Evolutionary conservation across 345 rosid genomes (phyloP), one percentile per base, ranked within the genome.

Genomic region (Linum lewisii): DNA sequence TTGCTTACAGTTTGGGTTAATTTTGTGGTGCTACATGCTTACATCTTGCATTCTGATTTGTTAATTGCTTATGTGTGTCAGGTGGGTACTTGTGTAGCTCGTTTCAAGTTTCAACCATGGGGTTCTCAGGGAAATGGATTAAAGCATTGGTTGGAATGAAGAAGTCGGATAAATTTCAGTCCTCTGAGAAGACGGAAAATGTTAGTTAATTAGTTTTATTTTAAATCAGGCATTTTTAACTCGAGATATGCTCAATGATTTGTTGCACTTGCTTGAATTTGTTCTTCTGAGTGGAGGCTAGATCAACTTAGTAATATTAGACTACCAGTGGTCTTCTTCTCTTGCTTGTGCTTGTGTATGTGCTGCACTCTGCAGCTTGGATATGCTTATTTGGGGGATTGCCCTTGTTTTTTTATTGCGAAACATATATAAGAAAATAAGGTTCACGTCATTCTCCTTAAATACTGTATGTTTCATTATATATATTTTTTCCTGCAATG

Each of bases 71-170:
- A 67, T 61, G 22, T 62, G 61, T 54, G 55, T 66, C 71, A 79
- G 84, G 68, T 63, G 8, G 29, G 61, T 49, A 1, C 53, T 60
- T 66, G 26, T 65, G 69, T 68, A 61, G 66, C 25, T 64, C 62
- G 23, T 42, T 5, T 54, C 26, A 37, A 45, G 23, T 42, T 5
- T 54, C 26, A 37, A 45, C 63, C 64, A 94, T 94, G 99, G 99
- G 99, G 69, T 90, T 84, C 64, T 81, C 96, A 0, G 95, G 96
- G 44, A 90, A 83, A 82, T 94, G 99, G 99, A 76, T 94, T 63
- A 90, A 78, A 76, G 86, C 97, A 60, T 74, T 90, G 74, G 82
- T 94, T 71, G 89, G 97, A 65, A 75, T 86, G 64, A 84, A 76
- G 66, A 90, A 84, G 76, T 73, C 87, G 29, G 93, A 83, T 61